Evolutionary conservation across 257 asterid genomes (phyloP).

Genomic region (Nicotiana obtusifolia): DNA sequence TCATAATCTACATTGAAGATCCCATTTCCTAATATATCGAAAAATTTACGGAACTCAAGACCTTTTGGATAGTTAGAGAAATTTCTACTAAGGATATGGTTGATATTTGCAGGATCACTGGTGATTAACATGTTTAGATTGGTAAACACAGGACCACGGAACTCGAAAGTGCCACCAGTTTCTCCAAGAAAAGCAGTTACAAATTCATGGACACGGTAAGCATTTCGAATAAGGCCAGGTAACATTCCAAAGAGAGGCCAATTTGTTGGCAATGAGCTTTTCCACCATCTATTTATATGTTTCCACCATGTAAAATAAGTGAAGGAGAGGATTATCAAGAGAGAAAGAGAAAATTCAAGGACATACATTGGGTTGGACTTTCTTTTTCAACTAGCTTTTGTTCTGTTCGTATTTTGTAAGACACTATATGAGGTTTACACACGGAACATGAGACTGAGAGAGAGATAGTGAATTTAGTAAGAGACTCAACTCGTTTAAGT

Average conservation of each 20-base stretch:
- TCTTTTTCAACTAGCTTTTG: neutral
- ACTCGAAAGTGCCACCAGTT: neutral
- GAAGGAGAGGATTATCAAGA: neutral
- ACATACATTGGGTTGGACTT: neutral
- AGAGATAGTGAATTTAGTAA: too few relatives aligned
- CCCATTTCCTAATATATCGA: neutral
- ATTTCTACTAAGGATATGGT: neutral
- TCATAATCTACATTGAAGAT: neutral
- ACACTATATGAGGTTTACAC: neutral
- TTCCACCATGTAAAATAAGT: neutral
- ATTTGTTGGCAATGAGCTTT: neutral
- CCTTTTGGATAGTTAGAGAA: conserved; percentile 4
- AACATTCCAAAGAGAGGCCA: conserved; percentile 1
- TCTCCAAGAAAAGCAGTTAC: neutral
- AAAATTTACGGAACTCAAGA: neutral
- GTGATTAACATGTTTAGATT: neutral
- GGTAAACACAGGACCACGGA: neutral
- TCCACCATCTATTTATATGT: neutral
- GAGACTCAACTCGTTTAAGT: too few relatives aligned
- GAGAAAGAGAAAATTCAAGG: neutral
- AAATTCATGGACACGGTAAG: neutral
- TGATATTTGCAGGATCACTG: neutral
- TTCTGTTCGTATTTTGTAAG: neutral
- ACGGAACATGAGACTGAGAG: too few relatives aligned
- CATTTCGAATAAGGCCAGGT: neutral